phyloP scores from a whole-genome alignment of 192 early-diverging fungal genomes.

The Coemansia sp. region DNA sequence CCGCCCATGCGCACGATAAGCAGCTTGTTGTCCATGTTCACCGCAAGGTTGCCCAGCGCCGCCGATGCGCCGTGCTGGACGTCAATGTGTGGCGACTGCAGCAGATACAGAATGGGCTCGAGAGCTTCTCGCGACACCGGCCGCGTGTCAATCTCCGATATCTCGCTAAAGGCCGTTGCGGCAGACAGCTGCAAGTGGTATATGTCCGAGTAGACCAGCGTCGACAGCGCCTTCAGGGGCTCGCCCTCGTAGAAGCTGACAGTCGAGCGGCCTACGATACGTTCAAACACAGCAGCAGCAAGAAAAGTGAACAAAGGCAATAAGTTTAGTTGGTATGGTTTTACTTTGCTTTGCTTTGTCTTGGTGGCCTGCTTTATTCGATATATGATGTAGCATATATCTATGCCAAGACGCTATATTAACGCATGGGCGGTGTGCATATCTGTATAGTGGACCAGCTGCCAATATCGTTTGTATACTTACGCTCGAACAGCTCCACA shows the following conservation, averaged over 20 bases:
- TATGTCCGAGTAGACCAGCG: constrained; percentile 80
- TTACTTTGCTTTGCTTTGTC: not conserved
- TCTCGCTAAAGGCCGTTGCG: constrained; percentile 84
- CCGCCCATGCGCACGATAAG: constrained; percentile 81
- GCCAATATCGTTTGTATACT: constrained; percentile 10
- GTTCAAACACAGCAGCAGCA: not conserved
- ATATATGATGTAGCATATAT: too few species aligned
- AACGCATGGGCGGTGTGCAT: not conserved
- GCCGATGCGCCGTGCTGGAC: constrained; percentile 83
- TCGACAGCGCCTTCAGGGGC: constrained; percentile 73
- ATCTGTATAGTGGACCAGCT: not conserved
- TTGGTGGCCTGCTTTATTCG: too few species aligned
- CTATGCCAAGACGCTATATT: too few species aligned
- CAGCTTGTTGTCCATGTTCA: constrained; percentile 76
- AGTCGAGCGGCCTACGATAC: constrained; percentile 66
- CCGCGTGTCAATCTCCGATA: constrained; percentile 81
- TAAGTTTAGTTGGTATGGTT: not conserved
- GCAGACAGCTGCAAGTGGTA: constrained; percentile 83
- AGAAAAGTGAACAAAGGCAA: not conserved
- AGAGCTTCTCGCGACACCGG: constrained; percentile 71
- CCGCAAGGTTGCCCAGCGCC: constrained; percentile 81
- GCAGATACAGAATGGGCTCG: constrained; percentile 77
- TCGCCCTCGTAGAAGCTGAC: constrained; percentile 83
- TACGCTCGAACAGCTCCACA: constrained; percentile 53
- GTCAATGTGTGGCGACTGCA: constrained; percentile 79